phyloP scores from a whole-genome alignment of 441 rosid species.

The Geranium incanum region DNA sequence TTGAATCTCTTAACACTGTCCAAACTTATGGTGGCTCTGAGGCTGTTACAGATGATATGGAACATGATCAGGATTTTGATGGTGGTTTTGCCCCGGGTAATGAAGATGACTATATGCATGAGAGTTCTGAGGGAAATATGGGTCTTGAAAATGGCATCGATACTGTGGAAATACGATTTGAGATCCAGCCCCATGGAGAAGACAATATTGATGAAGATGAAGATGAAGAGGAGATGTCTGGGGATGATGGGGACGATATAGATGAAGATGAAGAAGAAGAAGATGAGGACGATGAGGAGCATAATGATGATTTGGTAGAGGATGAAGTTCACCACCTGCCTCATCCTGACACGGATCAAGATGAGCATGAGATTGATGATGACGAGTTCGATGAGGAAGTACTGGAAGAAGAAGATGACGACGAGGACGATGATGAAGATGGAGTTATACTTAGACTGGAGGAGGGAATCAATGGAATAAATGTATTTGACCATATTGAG shows the following conservation, averaged over 20 bases:
- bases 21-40: slow-evolving; percentile 65
- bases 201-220: slow-evolving; percentile 86
- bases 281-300: slow-evolving; percentile 15
- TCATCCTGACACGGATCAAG: slow-evolving; percentile 91
- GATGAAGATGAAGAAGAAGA: slow-evolving; percentile 90
- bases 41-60: slow-evolving; percentile 93
- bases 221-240: slow-evolving; percentile 88
- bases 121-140: slow-evolving; percentile 65
- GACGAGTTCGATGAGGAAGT: slow-evolving; percentile 94
- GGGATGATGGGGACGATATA: slow-evolving; percentile 59
- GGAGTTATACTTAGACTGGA: slow-evolving; percentile 87
- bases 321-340: slow-evolving; percentile 84
- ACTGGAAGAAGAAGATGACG: slow-evolving; percentile 92
- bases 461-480: slow-evolving; percentile 90
- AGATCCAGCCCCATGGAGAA: slow-evolving; percentile 68
- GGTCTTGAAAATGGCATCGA: slow-evolving; percentile 71
- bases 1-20: slow-evolving; percentile 44
- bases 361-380: slow-evolving; percentile 95
- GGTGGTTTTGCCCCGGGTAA: slow-evolving; percentile 59
- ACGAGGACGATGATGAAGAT: slow-evolving; percentile 86
- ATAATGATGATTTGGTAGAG: slow-evolving; percentile 31
- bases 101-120: slow-evolving; percentile 93
- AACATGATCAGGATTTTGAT: slow-evolving; percentile 91
- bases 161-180: slow-evolving; percentile 67
- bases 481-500: slow-evolving; percentile 90